A percentile compares a stretch with the other conserved stretches of the same genome.
Evolutionary conservation across 345 rosid genomes (phyloP).

Genomic region (Heritiera littoralis): DNA sequence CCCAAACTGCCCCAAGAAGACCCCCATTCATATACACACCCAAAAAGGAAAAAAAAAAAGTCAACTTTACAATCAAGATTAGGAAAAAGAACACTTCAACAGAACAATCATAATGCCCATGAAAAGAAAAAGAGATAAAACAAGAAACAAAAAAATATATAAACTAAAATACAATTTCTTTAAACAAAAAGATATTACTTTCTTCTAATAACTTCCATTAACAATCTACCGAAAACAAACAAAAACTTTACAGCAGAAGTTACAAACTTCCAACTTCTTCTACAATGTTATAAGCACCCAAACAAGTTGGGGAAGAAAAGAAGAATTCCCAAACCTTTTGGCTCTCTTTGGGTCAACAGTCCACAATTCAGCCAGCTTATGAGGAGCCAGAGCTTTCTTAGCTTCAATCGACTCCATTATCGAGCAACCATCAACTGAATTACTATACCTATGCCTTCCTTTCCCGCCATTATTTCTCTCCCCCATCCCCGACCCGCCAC

Average conservation of each 20-base stretch:
- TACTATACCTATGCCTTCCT: constrained; percentile 77
- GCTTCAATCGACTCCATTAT: constrained; percentile 71
- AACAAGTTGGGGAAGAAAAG: background rate
- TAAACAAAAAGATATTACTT: background rate
- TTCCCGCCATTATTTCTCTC: constrained; percentile 22
- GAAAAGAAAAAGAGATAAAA: background rate
- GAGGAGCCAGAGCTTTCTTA: constrained; percentile 95
- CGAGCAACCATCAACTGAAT: constrained; percentile 70
- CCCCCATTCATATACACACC: background rate
- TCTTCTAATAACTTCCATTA: background rate
- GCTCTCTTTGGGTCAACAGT: constrained; percentile 79
- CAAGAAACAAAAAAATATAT: too few species aligned
- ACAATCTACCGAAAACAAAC: background rate
- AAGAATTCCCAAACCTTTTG: constrained; percentile 55
- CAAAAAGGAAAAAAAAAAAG: background rate
- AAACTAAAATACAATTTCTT: background rate
- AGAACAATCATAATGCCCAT: background rate
- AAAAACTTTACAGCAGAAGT: background rate
- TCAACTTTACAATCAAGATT: background rate
- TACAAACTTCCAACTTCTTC: background rate
- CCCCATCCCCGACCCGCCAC: constrained; percentile 23
- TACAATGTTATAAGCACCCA: background rate
- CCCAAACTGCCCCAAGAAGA: background rate
- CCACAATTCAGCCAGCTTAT: constrained; percentile 88
- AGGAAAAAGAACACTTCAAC: background rate